A percentile compares a stretch with the other conserved stretches of the same genome.
Evolutionary conservation across 164 flowering plant species (phyloP).

Genomic region (Umbellularia californica): DNA sequence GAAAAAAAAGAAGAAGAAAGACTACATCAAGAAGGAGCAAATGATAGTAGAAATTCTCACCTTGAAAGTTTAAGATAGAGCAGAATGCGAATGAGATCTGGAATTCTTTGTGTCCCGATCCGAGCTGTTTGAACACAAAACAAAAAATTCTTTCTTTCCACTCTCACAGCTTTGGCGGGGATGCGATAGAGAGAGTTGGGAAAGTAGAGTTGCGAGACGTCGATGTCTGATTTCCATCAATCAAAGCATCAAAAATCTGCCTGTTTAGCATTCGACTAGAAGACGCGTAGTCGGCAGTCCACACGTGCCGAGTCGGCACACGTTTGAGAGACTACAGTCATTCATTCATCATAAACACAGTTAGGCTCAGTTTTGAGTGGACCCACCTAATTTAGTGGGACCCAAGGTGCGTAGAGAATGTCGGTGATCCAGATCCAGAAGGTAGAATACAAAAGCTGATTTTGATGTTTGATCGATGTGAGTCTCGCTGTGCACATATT

Average conservation of each 20-base stretch:
- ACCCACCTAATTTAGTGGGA: too few relatives aligned
- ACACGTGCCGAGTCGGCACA: background rate
- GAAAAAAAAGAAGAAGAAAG: too few relatives aligned
- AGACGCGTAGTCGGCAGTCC: background rate
- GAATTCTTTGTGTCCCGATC: constrained; percentile 5
- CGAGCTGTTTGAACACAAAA: background rate
- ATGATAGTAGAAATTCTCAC: too few relatives aligned
- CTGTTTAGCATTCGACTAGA: background rate
- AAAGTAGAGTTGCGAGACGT: too few relatives aligned
- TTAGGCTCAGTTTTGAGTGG: too few relatives aligned
- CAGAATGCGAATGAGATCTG: constrained; percentile 8
- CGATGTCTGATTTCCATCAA: background rate
- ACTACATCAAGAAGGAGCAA: too few relatives aligned
- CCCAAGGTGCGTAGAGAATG: too few relatives aligned
- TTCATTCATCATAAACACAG: background rate
- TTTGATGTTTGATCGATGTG: too few relatives aligned
- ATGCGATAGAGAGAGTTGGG: background rate
- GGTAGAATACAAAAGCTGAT: too few relatives aligned
- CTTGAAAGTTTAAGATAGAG: background rate
- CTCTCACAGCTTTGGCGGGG: background rate
- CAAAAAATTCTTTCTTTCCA: too few relatives aligned
- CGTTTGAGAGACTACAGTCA: background rate
- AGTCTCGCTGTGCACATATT: too few relatives aligned
- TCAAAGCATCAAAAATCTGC: background rate
- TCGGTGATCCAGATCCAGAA: too few relatives aligned